Conservation (phyloP, 2,329 filamentous ascomycete species). For the Diaporthe citrichinensis region DNA sequence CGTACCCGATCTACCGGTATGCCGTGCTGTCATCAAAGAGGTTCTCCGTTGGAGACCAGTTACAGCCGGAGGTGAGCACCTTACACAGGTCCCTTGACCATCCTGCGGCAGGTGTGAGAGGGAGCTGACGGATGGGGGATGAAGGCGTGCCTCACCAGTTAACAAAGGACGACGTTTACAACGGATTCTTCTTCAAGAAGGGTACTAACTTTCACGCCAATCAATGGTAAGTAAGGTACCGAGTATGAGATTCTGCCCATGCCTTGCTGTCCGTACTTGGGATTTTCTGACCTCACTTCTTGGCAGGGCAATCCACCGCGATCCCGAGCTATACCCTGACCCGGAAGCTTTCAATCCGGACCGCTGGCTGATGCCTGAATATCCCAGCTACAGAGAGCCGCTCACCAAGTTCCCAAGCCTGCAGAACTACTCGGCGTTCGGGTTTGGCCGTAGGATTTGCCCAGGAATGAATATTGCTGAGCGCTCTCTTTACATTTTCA, state of each 20-base stretch:
- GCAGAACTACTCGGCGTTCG: not conserved
- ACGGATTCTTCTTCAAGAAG: constrained; percentile 18
- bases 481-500: constrained; percentile 2
- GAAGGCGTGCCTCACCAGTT: constrained; percentile 5
- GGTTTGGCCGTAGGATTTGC: not conserved
- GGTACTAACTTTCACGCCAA: constrained; percentile 1
- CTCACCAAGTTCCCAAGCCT: constrained; percentile 7
- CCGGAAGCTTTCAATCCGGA: not conserved
- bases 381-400: constrained; percentile 3
- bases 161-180: constrained; percentile 21
- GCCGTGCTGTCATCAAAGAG: constrained; percentile 17
- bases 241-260: not conserved
- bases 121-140: not conserved
- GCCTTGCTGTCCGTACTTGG: not conserved
- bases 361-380: constrained; percentile 1
- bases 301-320: constrained; percentile 4
- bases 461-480: not conserved
- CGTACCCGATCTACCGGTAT: constrained; percentile 9
- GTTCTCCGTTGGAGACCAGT: constrained; percentile 14
- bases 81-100: not conserved
- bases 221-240: not conserved
- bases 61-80: constrained; percentile 1
- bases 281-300: not conserved
- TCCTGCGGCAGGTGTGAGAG: not conserved
- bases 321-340: constrained; percentile 3